Conservation (phyloP, 805 yeast species). For the Candida sithepensis region DNA sequence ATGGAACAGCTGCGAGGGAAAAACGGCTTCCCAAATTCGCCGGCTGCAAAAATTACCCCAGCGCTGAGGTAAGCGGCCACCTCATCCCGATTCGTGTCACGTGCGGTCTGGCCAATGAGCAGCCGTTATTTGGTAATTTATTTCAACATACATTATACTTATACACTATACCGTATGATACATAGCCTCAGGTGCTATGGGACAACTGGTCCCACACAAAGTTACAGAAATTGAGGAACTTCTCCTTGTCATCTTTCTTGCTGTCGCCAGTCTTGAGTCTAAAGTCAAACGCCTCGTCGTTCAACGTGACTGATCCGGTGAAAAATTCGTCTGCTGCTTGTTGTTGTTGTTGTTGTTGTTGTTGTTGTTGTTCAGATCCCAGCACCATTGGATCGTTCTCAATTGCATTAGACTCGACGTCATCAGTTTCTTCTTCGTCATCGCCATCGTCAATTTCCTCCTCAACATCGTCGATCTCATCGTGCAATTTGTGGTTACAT, state of each 20-base stretch:
- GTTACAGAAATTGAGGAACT: conserved; percentile 19
- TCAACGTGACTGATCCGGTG: conserved; percentile 19
- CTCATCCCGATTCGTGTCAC: background rate
- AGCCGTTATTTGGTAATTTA: background rate
- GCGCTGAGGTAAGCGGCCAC: background rate
- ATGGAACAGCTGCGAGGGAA: no score
- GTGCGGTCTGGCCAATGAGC: background rate
- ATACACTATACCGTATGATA: no score
- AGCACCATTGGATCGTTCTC: background rate
- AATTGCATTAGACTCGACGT: background rate
- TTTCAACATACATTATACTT: background rate
- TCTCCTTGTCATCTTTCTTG: conserved; percentile 10
- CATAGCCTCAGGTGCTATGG: no score
- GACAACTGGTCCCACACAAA: conserved; percentile 21
- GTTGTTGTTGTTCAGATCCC: conserved; percentile 1
- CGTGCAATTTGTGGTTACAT: no score
- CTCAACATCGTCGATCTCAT: conserved; percentile 14
- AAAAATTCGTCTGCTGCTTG: background rate
- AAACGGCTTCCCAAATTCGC: background rate
- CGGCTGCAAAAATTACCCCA: background rate
- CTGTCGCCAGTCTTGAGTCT: conserved; percentile 13
- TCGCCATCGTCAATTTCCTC: conserved; percentile 24
- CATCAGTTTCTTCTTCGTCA: conserved; percentile 18
- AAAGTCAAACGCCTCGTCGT: conserved; percentile 16
- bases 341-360: background rate